Base-by-base conservation (phyloP, 2,329 filamentous ascomycete genomes). In the Verticillium alfalfae region DNA sequence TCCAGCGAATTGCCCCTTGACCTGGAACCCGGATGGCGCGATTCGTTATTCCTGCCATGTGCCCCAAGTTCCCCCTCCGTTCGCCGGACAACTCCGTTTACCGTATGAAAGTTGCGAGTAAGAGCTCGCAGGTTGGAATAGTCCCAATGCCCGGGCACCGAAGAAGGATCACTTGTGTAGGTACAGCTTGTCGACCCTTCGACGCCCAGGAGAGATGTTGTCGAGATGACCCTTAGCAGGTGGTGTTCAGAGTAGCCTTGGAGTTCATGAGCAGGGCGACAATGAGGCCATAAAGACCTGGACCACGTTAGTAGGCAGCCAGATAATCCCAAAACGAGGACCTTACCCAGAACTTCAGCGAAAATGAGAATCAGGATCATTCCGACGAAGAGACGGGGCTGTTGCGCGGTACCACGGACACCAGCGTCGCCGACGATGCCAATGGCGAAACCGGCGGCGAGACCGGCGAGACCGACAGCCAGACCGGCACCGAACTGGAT, bases 351-450 rank as follows among this genome's bases (percentile, higher is more conserved):
- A 70, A 97, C 93, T 94, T 97, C 93, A 70, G 93, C 93, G 85
- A 97, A 97, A 94, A 97, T 97, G 81, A 97, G 92, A 83, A 97
- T 97, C 76, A 97, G 79, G 80, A 97, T 96, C 93, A 97, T 97
- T 80, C 93, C 93, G 75, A 97, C 93, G 80, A 96, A 97, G 69
- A 96, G 85, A 76, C 90, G 85, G 65, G 90, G 90, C 77, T 93
- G 90, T 75, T 93, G 90, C 62, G 91, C 90, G 67, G 89, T 92
- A 81, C 91, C 91, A 73, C 91, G 87, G 64, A 95, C 91, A 89
- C 91, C 92, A 70, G 91, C 91, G 70, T 95, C 91, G 83, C 91
- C 91, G 66, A 93, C 90, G 72, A 94, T 93, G 77, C 91, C 91
- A 72, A 94, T 93, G 73, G 91, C 90, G 73, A 94, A 94, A 73